phyloP scores from a whole-genome alignment of 1,284 basidiomycete species.

The Malassezia dermatis region DNA sequence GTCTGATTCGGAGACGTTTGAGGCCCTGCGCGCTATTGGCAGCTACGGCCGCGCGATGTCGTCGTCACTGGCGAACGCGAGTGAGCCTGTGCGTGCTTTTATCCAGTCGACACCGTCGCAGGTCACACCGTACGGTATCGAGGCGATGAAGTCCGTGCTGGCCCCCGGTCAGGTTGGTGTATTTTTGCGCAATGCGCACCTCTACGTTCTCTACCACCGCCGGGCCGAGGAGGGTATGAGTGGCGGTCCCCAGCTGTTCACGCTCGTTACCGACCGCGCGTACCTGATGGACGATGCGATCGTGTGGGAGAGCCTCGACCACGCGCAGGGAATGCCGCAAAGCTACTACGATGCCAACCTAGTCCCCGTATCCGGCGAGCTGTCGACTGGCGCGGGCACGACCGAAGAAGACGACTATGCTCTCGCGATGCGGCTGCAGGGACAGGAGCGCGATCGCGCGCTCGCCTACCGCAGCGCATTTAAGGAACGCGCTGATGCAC shows the following conservation, averaged over 20 bases:
- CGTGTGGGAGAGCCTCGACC: constrained; percentile 76
- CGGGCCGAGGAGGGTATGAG: constrained; percentile 19
- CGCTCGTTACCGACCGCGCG: constrained; percentile 68
- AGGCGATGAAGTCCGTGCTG: constrained; percentile 51
- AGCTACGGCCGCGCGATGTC: constrained; percentile 52
- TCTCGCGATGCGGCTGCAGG: constrained; percentile 11
- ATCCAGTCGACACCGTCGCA: constrained; percentile 66
- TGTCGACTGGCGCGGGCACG: not conserved
- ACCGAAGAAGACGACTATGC: constrained; percentile 11
- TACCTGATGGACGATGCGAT: constrained; percentile 66
- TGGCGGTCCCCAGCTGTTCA: constrained; percentile 54
- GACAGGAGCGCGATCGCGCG: constrained; percentile 15
- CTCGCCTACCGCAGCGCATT: constrained; percentile 7
- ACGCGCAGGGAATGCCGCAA: constrained; percentile 61
- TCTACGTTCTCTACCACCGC: constrained; percentile 64
- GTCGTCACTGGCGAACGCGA: constrained; percentile 8
- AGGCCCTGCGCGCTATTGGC: constrained; percentile 52
- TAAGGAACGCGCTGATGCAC: not conserved
- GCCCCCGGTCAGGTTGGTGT: constrained; percentile 56
- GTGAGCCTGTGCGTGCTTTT: constrained; percentile 47
- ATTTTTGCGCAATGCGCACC: constrained; percentile 77
- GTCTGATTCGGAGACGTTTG: constrained; percentile 55
- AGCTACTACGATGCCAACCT: constrained; percentile 9
- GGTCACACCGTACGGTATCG: constrained; percentile 67
- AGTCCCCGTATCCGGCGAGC: not conserved